Percentiles rank a stretch among this genome's conserved stretches.
phyloP scores from a whole-genome alignment of 2,329 filamentous ascomycete genomes.

The Onygena corvina region DNA sequence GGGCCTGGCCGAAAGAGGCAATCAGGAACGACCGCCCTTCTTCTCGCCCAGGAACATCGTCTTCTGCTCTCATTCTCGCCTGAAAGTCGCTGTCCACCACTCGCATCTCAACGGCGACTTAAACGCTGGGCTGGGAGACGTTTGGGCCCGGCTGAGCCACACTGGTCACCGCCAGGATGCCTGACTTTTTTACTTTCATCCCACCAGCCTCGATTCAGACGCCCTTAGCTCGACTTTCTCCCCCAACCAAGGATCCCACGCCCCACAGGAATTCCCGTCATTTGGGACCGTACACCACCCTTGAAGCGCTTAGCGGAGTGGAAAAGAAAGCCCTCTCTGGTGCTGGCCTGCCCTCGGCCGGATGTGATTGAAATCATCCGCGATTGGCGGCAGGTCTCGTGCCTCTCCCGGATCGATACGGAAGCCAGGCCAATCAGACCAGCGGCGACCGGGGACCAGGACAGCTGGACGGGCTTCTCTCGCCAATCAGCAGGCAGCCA shows the following conservation, averaged over 20 bases:
- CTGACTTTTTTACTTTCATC: too few relatives aligned
- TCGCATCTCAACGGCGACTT: neutral
- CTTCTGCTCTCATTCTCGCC: too few relatives aligned
- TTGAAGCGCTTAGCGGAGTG: slow-evolving; percentile 12
- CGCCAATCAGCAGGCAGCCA: neutral
- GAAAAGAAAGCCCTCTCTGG: slow-evolving; percentile 9
- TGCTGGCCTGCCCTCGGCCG: slow-evolving; percentile 11
- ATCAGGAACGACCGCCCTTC: neutral
- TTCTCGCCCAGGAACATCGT: too few relatives aligned
- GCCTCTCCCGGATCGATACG: slow-evolving; percentile 9
- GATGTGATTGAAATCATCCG: slow-evolving; percentile 15
- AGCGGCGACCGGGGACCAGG: neutral
- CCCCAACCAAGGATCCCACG: neutral
- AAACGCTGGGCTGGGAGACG: neutral
- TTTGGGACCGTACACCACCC: slow-evolving; percentile 14
- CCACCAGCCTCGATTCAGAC: neutral
- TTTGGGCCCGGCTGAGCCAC: neutral
- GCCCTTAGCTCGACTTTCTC: neutral
- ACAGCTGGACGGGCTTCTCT: neutral
- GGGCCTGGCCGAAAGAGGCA: neutral
- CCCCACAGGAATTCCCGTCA: slow-evolving; percentile 10
- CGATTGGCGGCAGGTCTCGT: slow-evolving; percentile 16
- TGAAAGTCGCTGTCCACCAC: neutral
- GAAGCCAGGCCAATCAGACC: slow-evolving; percentile 1
- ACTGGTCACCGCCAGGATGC: neutral